Evolutionary conservation across 129 eudicot species (phyloP), one percentile per base, ranked within the genome.

Genomic region (Tagetes erecta): DNA sequence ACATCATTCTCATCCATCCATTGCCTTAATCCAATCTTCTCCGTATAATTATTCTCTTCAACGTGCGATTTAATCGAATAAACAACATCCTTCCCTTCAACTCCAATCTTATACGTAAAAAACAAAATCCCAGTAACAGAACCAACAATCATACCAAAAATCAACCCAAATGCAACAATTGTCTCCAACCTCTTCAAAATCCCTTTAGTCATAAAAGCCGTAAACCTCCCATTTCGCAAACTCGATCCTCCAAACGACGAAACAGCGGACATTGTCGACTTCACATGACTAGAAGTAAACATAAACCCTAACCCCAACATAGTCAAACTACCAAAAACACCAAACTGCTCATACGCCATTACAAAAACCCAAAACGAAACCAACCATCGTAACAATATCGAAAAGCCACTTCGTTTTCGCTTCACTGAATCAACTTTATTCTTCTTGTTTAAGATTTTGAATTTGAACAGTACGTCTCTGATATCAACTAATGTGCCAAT

Each of bases 1-100:
- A 95, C 92, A 76, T 91, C 87, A 70, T 95, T 95, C 35, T 95
- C 99, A 76, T 91, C 90, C 88, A 95, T 91, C 97, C 97, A 91
- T 79, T 87, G 68, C 69, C 85, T 88, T 57, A 95, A 76, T 13
- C 99, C 99, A 20, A 90, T 88, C 73, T 62, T 90, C 80, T 94
- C 96, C 0, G 99, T 87, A 34, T 88, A 88, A 82, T 95, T 95
- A 38, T 80, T 95, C 78, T 85, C 88, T 68, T 95, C 84, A 8
- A 95, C 97, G 20, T 82, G 99, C 0, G 90, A 50, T 68, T 91
- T 95, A 42, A 95, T 75, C 3, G 96, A 92, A 74, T 81, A 81
- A 12, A 95, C 97, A 0, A 96, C 99, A 65, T 85, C 94, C 82
- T 87, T 91, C 14, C 99, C 92, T 74, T 95, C 99, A 44, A 95